These are phyloP conservation scores for Artemisia tridentata DNA, from an alignment of 129 eudicot species.

Conservation along the genomic window DNA sequence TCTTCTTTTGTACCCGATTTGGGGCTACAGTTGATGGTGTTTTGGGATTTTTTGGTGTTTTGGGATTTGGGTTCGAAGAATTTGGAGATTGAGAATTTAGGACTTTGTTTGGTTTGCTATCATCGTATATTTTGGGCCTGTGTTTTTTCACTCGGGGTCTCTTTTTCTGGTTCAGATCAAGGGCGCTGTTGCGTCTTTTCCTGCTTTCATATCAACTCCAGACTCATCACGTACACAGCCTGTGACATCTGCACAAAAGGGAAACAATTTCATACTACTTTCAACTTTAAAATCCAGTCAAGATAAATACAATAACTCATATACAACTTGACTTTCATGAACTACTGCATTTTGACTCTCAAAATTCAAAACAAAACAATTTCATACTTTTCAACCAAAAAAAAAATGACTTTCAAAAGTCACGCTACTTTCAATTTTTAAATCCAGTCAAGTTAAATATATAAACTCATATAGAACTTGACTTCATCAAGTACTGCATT, in stretches of 20 bases:
- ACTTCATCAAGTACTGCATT: no score
- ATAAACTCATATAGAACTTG: no score
- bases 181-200: conserved; percentile 35
- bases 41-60: conserved; percentile 14
- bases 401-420: no score
- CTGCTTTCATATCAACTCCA: conserved; percentile 14
- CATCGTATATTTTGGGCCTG: conserved; percentile 44
- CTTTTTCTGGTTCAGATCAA: conserved; percentile 39
- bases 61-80: conserved; percentile 13
- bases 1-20: conserved; percentile 19
- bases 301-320: background rate
- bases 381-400: no score
- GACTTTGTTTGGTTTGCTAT: conserved; percentile 33
- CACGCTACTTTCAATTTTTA: no score
- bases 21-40: conserved; percentile 39
- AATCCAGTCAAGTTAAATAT: no score
- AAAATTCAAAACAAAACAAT: no score
- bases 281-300: background rate
- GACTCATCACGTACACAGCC: conserved; percentile 27
- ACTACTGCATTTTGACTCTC: no score
- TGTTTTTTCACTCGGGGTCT: conserved; percentile 41
- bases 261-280: conserved; percentile 13
- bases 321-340: no score
- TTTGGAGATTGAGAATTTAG: conserved; percentile 35
- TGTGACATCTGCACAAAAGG: conserved; percentile 28